phyloP scores from a whole-genome alignment of 2,329 filamentous ascomycete species.

The Alternaria burnsii region DNA sequence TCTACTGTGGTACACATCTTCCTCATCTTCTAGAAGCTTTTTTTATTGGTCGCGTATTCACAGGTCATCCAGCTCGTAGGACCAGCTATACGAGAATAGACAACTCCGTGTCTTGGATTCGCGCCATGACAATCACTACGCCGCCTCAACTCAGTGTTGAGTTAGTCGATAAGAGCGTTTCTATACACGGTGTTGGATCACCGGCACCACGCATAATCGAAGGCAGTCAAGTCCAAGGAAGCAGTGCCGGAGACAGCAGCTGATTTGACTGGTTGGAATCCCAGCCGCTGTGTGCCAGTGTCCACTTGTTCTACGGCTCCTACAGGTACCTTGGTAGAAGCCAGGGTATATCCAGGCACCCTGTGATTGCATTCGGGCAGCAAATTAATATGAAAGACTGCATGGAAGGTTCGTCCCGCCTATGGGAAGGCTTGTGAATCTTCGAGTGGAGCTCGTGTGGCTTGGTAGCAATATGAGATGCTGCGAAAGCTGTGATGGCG shows the following conservation, averaged over 20 bases:
- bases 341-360: conserved; percentile 25
- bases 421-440: conserved; percentile 26
- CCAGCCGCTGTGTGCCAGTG: conserved; percentile 6
- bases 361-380: conserved; percentile 34
- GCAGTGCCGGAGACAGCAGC: conserved; percentile 4
- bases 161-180: background rate
- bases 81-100: background rate
- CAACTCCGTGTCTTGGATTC: background rate
- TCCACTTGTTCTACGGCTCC: conserved; percentile 36
- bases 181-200: conserved; percentile 3
- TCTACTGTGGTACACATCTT: conserved; percentile 6
- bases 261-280: background rate
- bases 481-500: conserved; percentile 28
- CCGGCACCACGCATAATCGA: background rate
- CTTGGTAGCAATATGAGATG: conserved; percentile 41
- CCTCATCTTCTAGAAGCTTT: conserved; percentile 11
- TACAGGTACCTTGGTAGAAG: conserved; percentile 24
- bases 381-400: conserved; percentile 34
- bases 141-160: conserved; percentile 5
- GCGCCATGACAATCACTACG: background rate
- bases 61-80: background rate
- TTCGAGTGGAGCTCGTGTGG: conserved; percentile 25
- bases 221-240: background rate
- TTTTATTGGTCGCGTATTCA: background rate
- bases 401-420: conserved; percentile 30